Percentiles rank a stretch among this genome's conserved stretches.
Conservation (phyloP, 306 rosid species). For the Gastrolobium bilobum region DNA sequence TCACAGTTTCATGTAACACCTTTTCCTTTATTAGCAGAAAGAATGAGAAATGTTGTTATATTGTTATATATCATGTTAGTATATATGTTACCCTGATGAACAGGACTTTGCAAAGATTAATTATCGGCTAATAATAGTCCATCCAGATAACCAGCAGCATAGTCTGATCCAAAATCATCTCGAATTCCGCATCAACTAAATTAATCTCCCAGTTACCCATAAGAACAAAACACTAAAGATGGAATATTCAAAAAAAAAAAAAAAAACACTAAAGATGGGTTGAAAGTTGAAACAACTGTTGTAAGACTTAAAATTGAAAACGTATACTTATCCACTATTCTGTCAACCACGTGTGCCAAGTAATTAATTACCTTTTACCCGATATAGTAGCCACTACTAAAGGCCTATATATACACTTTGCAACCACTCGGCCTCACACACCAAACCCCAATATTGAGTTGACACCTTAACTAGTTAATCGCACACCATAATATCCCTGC, state of each 20-base stretch:
- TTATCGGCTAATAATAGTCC: neutral
- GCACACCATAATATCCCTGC: too few relatives aligned
- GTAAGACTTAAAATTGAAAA: neutral
- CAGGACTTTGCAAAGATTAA: neutral
- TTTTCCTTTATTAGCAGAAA: too few relatives aligned
- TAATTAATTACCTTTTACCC: neutral
- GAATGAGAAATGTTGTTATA: too few relatives aligned
- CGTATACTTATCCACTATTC: neutral
- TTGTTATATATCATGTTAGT: too few relatives aligned
- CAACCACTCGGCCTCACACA: slow-evolving; percentile 11
- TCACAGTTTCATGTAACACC: too few relatives aligned
- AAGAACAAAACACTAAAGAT: too few relatives aligned
- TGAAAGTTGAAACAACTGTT: neutral
- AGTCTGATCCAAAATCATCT: slow-evolving; percentile 20
- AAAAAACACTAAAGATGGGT: neutral
- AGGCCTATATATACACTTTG: slow-evolving; percentile 31
- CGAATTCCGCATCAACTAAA: neutral
- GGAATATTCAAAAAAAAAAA: too few relatives aligned
- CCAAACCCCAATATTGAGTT: neutral
- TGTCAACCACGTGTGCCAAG: neutral
- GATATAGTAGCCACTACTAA: slow-evolving; percentile 2
- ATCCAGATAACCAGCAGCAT: neutral
- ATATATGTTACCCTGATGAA: neutral
- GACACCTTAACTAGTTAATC: neutral
- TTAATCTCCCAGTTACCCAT: neutral